A percentile compares a stretch with the other conserved stretches of the same genome.
phyloP scores from a whole-genome alignment of 306 rosid genomes.

The Cicer chorassanicum region DNA sequence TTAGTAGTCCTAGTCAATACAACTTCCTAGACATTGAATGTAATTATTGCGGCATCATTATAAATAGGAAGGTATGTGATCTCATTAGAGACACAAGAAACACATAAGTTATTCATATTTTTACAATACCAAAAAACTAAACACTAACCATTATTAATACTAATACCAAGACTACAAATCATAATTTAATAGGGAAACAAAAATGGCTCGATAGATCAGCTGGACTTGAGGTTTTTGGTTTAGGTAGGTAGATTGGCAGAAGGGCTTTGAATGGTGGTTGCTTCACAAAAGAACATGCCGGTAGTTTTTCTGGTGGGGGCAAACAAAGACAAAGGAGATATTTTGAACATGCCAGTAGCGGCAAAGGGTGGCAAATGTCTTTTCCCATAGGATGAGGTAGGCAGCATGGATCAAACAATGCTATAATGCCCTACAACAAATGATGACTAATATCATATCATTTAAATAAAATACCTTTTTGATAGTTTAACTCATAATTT shows the following conservation, averaged over 20 bases:
- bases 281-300: neutral
- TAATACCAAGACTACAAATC: neutral
- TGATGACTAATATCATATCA: neutral
- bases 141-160: neutral
- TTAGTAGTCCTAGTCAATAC: too few relatives aligned
- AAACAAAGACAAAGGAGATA: constrained; percentile 1
- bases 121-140: neutral
- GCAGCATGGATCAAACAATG: constrained; percentile 9
- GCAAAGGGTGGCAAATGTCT: neutral
- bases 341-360: neutral
- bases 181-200: neutral
- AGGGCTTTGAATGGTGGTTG: neutral
- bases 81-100: too few relatives aligned
- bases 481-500: neutral
- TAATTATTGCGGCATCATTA: too few relatives aligned
- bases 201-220: neutral
- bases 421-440: constrained; percentile 1
- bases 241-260: neutral
- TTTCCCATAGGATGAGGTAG: neutral
- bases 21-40: too few relatives aligned
- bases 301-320: neutral
- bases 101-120: too few relatives aligned
- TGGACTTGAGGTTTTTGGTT: neutral
- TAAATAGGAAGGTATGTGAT: too few relatives aligned
- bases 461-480: constrained; percentile 10